A percentile compares a stretch with the other conserved stretches of the same genome.
These are phyloP conservation scores for Pleodorina starrii DNA, from an alignment of 139 green algal genomes.

Conservation along the genomic window DNA sequence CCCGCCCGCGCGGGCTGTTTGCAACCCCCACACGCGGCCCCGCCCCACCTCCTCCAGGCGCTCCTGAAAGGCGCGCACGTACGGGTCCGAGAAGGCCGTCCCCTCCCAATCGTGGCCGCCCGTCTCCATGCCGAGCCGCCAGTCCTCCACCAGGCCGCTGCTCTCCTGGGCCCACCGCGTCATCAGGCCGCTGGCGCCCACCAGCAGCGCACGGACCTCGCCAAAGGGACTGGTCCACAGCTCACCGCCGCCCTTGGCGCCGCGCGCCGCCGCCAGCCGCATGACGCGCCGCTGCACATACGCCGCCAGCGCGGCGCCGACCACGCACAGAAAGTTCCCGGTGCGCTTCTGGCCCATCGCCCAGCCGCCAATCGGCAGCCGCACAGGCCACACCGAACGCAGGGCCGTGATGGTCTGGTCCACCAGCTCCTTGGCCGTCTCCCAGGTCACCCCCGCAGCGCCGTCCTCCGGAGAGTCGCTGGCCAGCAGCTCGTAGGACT, in stretches of 20 bases:
- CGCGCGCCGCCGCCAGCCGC: neutral
- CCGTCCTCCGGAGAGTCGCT: conserved; percentile 48
- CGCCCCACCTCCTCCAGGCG: conserved; percentile 71
- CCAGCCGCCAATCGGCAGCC: conserved; percentile 55
- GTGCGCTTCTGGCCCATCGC: conserved; percentile 61
- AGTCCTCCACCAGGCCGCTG: conserved; percentile 56
- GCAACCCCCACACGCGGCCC: too few species aligned
- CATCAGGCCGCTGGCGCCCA: conserved; percentile 58
- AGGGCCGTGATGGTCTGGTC: conserved; percentile 51
- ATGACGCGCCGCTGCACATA: conserved; percentile 61
- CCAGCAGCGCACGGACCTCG: conserved; percentile 58
- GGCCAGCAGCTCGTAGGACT: conserved; percentile 44
- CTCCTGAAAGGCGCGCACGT: conserved; percentile 59
- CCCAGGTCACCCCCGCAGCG: conserved; percentile 56
- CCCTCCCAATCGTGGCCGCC: conserved; percentile 61
- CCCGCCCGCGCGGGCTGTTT: too few species aligned
- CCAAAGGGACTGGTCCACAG: conserved; percentile 10
- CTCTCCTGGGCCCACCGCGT: conserved; percentile 51
- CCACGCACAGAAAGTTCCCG: conserved; percentile 61
- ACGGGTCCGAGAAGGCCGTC: conserved; percentile 54
- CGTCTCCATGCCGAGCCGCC: conserved; percentile 61
- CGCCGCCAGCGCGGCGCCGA: conserved; percentile 50
- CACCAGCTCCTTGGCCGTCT: conserved; percentile 61
- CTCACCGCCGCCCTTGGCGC: neutral
- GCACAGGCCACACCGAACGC: conserved; percentile 61